These are phyloP conservation scores for Eleusine coracana DNA, from an alignment of 176 grass and related monocot species.

Conservation along the genomic window DNA sequence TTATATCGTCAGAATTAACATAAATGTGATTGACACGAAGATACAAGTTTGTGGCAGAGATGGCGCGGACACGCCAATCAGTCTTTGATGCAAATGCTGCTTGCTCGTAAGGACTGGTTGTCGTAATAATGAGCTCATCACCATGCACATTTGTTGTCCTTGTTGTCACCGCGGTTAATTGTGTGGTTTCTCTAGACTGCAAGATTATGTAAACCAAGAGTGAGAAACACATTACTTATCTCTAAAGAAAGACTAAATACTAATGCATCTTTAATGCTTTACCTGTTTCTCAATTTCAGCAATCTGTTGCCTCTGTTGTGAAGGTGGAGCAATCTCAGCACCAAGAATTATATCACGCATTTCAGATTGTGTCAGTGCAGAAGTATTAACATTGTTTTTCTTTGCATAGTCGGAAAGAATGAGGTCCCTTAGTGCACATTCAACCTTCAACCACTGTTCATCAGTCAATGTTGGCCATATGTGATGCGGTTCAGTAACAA, in stretches of 20 bases:
- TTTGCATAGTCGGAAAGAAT: slow-evolving; percentile 99
- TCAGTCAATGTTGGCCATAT: slow-evolving; percentile 94
- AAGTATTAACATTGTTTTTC: slow-evolving; percentile 99
- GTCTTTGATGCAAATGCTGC: slow-evolving; percentile 94
- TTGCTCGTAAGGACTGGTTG: slow-evolving; percentile 97
- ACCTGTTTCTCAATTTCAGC: slow-evolving; percentile 99
- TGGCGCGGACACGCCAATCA: slow-evolving; percentile 94
- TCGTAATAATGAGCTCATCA: slow-evolving; percentile 96
- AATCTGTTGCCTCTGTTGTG: slow-evolving; percentile 96
- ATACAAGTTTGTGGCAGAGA: slow-evolving; percentile 98
- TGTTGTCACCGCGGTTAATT: slow-evolving; percentile 94
- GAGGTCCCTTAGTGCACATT: slow-evolving; percentile 94
- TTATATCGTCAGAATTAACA: slow-evolving; percentile 99
- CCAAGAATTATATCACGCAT: slow-evolving; percentile 99
- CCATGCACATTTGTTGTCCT: slow-evolving; percentile 99
- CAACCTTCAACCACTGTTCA: slow-evolving; percentile 99
- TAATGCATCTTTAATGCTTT: not conserved
- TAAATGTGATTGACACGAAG: slow-evolving; percentile 99
- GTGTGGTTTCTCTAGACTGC: slow-evolving; percentile 91
- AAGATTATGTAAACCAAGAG: slow-evolving; percentile 40
- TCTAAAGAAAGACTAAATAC: not conserved
- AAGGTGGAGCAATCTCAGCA: slow-evolving; percentile 97
- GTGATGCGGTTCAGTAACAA: slow-evolving; percentile 93
- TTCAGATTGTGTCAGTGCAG: slow-evolving; percentile 96
- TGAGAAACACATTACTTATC: slow-evolving; percentile 14